Evolutionary conservation across 345 rosid species (phyloP).

Genomic region (Erodium maritimum): DNA sequence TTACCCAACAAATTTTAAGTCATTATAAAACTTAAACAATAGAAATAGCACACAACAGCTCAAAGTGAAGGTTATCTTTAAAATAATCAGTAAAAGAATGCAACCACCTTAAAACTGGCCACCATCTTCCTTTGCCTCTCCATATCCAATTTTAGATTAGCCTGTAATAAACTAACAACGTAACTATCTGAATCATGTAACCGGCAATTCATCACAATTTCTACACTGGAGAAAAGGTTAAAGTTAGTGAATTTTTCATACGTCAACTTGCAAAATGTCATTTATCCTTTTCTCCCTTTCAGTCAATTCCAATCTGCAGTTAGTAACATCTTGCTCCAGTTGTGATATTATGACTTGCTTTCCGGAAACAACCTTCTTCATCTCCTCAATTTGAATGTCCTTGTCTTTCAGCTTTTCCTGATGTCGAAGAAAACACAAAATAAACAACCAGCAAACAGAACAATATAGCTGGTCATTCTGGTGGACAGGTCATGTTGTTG

Average conservation of each 20-base stretch:
- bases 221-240: neutral
- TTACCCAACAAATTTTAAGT: no score
- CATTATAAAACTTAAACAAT: no score
- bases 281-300: constrained; percentile 54
- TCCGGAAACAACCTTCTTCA: constrained; percentile 28
- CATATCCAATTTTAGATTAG: constrained; percentile 31
- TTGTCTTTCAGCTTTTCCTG: constrained; percentile 62
- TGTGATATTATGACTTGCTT: constrained; percentile 45
- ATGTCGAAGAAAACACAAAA: neutral
- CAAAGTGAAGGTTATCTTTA: neutral
- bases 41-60: neutral
- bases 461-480: no score
- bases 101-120: constrained; percentile 37
- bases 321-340: constrained; percentile 65
- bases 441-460: constrained; percentile 2
- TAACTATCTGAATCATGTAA: neutral
- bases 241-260: constrained; percentile 5
- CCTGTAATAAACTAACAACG: constrained; percentile 19
- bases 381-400: constrained; percentile 54
- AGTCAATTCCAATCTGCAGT: constrained; percentile 42
- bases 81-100: constrained; percentile 1
- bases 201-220: neutral
- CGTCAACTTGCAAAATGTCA: constrained; percentile 58
- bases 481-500: no score
- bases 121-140: constrained; percentile 47